phyloP scores from a whole-genome alignment of 805 yeast genomes.

The Starmerella bacillaris region DNA sequence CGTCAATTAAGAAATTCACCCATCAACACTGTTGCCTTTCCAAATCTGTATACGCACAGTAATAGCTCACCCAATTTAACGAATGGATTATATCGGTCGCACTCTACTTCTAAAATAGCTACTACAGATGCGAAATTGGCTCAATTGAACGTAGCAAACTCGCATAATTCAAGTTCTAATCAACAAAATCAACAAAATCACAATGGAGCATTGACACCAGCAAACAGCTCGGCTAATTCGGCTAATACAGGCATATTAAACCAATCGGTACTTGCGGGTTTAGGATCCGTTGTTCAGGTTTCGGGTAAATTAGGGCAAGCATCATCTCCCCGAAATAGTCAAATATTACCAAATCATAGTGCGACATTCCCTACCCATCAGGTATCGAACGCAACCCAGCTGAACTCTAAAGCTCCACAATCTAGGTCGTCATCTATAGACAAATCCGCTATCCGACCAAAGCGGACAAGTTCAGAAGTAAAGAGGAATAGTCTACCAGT shows the following conservation, averaged over 20 bases:
- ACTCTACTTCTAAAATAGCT: not conserved
- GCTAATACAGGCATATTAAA: not conserved
- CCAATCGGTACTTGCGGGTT: not conserved
- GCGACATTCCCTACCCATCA: no score
- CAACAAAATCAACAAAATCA: no score
- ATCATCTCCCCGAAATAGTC: no score
- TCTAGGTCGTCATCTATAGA: not conserved
- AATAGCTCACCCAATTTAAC: no score
- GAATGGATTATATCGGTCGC: no score
- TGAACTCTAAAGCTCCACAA: not conserved
- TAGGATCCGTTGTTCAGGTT: not conserved
- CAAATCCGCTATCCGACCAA: not conserved
- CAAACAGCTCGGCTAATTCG: not conserved
- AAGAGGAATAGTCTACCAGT: no score
- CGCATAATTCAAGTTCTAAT: no score
- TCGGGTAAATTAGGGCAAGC: no score
- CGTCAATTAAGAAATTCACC: conserved; percentile 18
- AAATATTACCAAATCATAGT: no score
- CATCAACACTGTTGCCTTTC: not conserved
- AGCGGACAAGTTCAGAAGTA: not conserved
- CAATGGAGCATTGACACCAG: no score
- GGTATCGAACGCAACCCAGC: no score
- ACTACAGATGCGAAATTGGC: not conserved
- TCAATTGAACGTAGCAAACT: not conserved
- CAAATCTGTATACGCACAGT: no score